Conservation (phyloP, 441 rosid genomes). For the Rhodomyrtus psidioides region DNA sequence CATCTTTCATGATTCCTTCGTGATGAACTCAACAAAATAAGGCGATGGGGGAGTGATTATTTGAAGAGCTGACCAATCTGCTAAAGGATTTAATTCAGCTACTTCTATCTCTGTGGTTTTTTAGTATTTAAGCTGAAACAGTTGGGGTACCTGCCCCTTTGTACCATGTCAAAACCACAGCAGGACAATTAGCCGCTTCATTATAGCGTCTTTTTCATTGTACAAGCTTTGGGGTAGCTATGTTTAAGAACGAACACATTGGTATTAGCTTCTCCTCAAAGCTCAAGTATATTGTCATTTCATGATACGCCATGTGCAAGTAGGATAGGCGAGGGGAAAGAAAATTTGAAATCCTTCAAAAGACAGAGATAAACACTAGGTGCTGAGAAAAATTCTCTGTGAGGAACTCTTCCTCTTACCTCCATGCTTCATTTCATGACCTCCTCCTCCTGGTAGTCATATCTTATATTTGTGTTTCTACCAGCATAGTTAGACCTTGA, state of each 20-base stretch:
- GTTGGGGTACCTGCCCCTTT: background rate
- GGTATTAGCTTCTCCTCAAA: background rate
- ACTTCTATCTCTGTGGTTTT: background rate
- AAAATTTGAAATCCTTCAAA: background rate
- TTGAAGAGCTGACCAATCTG: slow-evolving; percentile 20
- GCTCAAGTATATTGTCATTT: background rate
- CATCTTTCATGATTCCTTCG: slow-evolving; percentile 43
- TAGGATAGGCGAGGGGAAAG: background rate
- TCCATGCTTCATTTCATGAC: background rate
- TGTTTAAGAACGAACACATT: background rate
- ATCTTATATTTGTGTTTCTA: background rate
- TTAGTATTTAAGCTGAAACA: background rate
- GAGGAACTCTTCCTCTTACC: background rate
- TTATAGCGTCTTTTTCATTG: background rate
- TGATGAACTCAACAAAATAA: slow-evolving; percentile 32
- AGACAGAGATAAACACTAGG: background rate
- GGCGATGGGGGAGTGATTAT: slow-evolving; percentile 32
- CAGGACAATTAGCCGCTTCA: background rate
- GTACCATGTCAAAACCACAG: background rate
- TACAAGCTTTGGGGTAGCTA: background rate
- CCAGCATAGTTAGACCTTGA: background rate
- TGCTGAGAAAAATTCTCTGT: background rate
- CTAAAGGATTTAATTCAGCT: slow-evolving; percentile 13
- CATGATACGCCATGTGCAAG: background rate
- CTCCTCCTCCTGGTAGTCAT: background rate